Evolutionary conservation across 306 rosid species (phyloP).

Genomic region (Quercus parvula): DNA sequence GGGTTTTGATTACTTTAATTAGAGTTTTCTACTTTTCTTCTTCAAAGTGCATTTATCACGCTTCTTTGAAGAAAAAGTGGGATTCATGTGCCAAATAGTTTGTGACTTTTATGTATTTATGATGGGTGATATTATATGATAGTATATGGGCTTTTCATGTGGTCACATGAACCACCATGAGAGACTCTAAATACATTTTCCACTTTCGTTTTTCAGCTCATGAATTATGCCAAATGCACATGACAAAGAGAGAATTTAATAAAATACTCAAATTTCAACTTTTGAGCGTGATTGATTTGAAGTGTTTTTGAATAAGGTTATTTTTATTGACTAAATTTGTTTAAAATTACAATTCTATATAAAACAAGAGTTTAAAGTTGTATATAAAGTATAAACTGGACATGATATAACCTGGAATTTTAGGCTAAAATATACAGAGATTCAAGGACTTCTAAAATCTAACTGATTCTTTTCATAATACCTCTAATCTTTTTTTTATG

Average conservation of each 20-base stretch:
- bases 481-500: too few species aligned
- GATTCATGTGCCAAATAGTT: conserved; percentile 35
- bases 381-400: too few species aligned
- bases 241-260: background rate
- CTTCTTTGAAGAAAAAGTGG: conserved; percentile 25
- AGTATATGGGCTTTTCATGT: background rate
- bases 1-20: background rate
- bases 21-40: background rate
- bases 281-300: too few species aligned
- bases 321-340: too few species aligned
- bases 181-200: background rate
- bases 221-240: background rate
- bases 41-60: conserved; percentile 61
- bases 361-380: too few species aligned
- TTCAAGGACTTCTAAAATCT: too few species aligned
- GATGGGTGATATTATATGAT: background rate
- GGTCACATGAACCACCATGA: background rate
- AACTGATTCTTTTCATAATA: too few species aligned
- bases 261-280: background rate
- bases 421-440: too few species aligned
- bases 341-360: too few species aligned
- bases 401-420: too few species aligned
- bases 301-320: too few species aligned
- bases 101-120: conserved; percentile 2
- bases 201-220: background rate